phyloP scores from a whole-genome alignment of 805 yeast species.

The Metschnikowia henanensis region DNA sequence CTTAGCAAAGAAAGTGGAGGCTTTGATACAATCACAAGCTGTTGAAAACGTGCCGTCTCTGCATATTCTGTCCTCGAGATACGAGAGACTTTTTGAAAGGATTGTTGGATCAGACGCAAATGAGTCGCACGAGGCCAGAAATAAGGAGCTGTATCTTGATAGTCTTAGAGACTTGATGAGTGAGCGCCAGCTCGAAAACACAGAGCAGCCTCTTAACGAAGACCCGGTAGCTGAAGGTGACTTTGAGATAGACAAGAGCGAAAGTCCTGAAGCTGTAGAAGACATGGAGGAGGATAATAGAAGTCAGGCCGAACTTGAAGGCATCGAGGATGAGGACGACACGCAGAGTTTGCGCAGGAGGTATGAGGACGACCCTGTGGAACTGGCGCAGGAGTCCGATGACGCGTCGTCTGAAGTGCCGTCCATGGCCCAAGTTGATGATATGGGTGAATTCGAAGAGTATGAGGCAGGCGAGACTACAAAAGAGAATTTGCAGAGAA shows the following conservation, averaged over 20 bases:
- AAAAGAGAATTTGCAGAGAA: conserved; percentile 17
- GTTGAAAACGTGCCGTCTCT: not conserved
- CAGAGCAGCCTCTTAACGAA: not conserved
- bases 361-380: conserved; percentile 1
- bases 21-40: not conserved
- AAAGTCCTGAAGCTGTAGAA: conserved; percentile 4
- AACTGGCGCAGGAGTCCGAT: conserved; percentile 4
- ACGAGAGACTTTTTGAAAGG: conserved; percentile 8
- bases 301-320: conserved; percentile 9
- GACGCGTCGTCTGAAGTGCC: conserved; percentile 2
- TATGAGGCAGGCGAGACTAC: conserved; percentile 4
- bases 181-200: not conserved
- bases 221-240: not conserved
- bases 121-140: not conserved
- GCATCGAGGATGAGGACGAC: conserved; percentile 6
- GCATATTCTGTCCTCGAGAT: not conserved
- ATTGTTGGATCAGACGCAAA: not conserved
- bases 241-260: conserved; percentile 3
- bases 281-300: conserved; percentile 11
- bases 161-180: not conserved
- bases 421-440: not conserved
- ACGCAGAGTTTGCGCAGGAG: conserved; percentile 3
- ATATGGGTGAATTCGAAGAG: conserved; percentile 2
- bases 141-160: not conserved
- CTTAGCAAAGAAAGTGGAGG: conserved; percentile 2